Conservation (phyloP, 352 stramenopile genomes). For the Globisporangium cederbergense region DNA sequence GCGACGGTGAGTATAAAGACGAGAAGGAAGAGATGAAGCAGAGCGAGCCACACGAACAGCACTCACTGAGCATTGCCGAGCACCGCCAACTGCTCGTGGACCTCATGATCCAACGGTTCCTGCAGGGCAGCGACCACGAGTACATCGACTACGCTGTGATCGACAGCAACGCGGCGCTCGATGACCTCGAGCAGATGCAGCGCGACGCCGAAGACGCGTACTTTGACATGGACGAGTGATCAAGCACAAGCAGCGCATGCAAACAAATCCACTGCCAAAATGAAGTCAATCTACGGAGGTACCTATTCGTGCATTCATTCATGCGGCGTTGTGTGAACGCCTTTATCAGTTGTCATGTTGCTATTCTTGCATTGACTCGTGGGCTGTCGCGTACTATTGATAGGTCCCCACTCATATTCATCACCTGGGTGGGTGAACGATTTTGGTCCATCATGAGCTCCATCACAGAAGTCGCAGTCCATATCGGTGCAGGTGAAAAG, state of each 20-base stretch:
- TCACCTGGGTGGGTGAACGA: not conserved
- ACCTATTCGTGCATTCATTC: not conserved
- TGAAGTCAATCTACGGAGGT: too few species aligned
- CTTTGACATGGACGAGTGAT: slow-evolving; percentile 37
- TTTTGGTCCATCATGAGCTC: not conserved
- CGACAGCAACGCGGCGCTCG: slow-evolving; percentile 54
- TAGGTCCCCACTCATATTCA: not conserved
- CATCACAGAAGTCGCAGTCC: not conserved
- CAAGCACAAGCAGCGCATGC: not conserved
- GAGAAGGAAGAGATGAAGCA: slow-evolving; percentile 35
- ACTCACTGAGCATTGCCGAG: slow-evolving; percentile 27
- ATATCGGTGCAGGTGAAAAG: too few species aligned
- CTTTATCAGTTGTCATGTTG: not conserved
- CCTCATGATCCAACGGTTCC: slow-evolving; percentile 69
- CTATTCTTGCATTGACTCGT: not conserved
- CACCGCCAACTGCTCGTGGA: slow-evolving; percentile 63
- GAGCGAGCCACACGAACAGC: slow-evolving; percentile 6
- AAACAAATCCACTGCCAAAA: not conserved
- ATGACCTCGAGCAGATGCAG: slow-evolving; percentile 64
- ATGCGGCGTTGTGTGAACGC: not conserved
- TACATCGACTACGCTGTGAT: slow-evolving; percentile 68
- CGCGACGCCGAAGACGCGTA: slow-evolving; percentile 80
- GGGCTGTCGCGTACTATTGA: not conserved
- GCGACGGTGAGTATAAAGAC: slow-evolving; percentile 31
- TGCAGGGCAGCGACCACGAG: slow-evolving; percentile 54